Evolutionary conservation across 2,329 filamentous ascomycete species (phyloP), one percentile per base, ranked within the genome.

Genomic region (Clarireedia homoeocarpa): DNA sequence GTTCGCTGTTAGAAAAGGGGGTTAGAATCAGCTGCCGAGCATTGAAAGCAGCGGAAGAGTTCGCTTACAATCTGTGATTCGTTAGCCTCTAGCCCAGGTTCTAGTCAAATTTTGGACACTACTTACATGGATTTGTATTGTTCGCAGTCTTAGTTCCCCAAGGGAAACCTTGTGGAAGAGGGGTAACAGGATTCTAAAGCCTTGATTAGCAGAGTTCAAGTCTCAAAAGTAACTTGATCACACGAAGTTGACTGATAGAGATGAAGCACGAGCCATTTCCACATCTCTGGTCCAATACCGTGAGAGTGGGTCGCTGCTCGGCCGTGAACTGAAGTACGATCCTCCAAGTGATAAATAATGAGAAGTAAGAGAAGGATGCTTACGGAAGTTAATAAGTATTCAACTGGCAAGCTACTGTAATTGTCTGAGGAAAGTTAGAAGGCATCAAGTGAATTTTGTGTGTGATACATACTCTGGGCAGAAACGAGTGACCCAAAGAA

Each of bases 121-220:
- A 57, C 56, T 59, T 48, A 59, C 60, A 63, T 54, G 71, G 70
- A 57, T 74, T 70, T 1, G 68, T 76, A 14, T 66, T 65, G 15
- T 67, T 68, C 30, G 72, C 66, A n/a, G 72, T 73, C 45, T 70
- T 68, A 3, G 62, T 65, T 36, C 77, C 79, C 80, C 80, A 83
- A 4, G 80, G 80, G 49, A 64, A 73, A 3, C 76, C 76, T 58
- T 77, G 72, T 0, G 75, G 75, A 6, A 76, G 65, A 17, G 77
- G 75, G 36, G 62, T 46, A 44, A 27, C 42, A 12, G 49, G 48
- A 52, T 42, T 30, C 36, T 51, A 51, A 23, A 20, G 15, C 17
- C 38, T 40, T 39, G 5, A 5, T 20, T 34, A 34, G 30, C 30
- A 34, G 30, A 12, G 30, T 34, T 34, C 30, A 4, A 12, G 12